These are phyloP conservation scores for Lycium barbarum DNA, from an alignment of 257 asterid species.

Conservation along the genomic window DNA sequence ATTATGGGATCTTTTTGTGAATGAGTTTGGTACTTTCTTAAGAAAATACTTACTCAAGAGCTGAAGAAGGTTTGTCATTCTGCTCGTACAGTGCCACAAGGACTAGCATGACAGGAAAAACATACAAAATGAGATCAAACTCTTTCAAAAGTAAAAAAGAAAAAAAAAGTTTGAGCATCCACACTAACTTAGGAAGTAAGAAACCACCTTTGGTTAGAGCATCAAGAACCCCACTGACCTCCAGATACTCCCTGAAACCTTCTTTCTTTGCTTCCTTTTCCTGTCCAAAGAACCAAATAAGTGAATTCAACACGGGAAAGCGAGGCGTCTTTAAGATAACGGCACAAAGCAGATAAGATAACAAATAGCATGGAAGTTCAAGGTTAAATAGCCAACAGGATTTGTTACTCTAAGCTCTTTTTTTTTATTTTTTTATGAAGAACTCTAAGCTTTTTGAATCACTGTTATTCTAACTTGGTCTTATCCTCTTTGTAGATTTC, in stretches of 20 bases:
- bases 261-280: constrained; percentile 97
- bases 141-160: constrained; percentile 17
- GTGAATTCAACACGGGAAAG: neutral
- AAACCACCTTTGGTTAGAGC: constrained; percentile 79
- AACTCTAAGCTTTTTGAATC: neutral
- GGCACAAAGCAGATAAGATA: neutral
- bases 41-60: constrained; percentile 71
- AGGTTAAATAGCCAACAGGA: neutral
- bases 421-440: too few species aligned
- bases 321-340: neutral
- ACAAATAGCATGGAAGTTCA: constrained; percentile 1
- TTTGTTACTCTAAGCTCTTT: neutral
- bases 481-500: neutral
- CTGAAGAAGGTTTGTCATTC: constrained; percentile 91
- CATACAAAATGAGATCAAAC: constrained; percentile 17
- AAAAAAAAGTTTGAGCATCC: neutral
- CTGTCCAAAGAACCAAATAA: constrained; percentile 43
- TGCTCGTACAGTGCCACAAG: constrained; percentile 93
- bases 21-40: neutral
- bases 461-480: neutral
- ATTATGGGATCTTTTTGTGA: neutral
- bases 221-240: constrained; percentile 90
- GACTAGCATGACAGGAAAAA: constrained; percentile 50
- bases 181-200: constrained; percentile 2
- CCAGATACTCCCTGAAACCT: constrained; percentile 89